Conservation (phyloP, 2,329 filamentous ascomycete genomes). For the Helotiales sp. region DNA sequence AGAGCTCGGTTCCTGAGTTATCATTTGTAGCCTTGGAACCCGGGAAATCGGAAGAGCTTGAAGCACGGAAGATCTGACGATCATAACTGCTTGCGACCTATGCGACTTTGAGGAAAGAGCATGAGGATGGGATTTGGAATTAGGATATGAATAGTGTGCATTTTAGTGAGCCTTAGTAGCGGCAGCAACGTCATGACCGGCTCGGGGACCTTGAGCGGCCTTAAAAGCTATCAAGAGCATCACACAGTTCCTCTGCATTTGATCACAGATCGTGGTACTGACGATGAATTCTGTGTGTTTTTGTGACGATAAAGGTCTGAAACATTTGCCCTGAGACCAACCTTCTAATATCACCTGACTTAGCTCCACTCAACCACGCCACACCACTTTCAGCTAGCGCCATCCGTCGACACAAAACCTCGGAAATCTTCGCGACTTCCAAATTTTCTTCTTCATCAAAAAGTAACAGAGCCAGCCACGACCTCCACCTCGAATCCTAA, state of each 20-base stretch:
- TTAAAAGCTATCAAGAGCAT: not conserved
- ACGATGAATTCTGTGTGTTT: not conserved
- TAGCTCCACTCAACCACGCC: not conserved
- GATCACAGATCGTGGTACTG: not conserved
- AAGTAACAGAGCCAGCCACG: constrained; percentile 68
- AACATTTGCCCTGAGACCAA: no score
- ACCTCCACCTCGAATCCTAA: constrained; percentile 57
- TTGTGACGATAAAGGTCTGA: not conserved
- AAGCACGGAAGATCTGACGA: no score
- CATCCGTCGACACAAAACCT: constrained; percentile 13
- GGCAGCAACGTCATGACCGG: not conserved
- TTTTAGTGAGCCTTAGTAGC: constrained; percentile 1
- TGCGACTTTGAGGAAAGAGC: not conserved
- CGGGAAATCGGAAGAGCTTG: not conserved
- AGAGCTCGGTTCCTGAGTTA: not conserved
- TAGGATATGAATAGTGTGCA: constrained; percentile 2
- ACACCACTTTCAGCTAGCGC: constrained; percentile 4
- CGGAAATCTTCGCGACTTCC: constrained; percentile 11
- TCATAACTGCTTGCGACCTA: not conserved
- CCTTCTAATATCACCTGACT: not conserved
- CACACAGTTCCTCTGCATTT: not conserved
- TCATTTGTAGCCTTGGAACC: not conserved
- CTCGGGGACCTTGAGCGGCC: not conserved
- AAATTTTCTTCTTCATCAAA: constrained; percentile 51
- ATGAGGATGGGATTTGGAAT: constrained; percentile 6